phyloP scores from a whole-genome alignment of 2,329 filamentous ascomycete genomes.

The Fusarium begoniae region DNA sequence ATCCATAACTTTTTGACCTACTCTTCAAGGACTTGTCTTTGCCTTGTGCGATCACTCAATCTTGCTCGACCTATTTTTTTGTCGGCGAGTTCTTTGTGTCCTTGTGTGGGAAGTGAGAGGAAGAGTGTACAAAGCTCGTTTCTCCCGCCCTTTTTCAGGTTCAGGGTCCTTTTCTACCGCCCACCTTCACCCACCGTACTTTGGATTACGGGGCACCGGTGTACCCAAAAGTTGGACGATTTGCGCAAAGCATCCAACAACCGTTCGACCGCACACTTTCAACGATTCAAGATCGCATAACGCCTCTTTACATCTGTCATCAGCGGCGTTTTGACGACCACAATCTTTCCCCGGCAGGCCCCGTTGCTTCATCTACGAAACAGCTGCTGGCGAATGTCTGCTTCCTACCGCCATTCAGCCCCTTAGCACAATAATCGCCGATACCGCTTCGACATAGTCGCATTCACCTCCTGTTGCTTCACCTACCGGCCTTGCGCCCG shows the following conservation, averaged over 20 bases:
- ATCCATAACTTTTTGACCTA: conserved; percentile 37
- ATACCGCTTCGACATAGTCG: conserved; percentile 37
- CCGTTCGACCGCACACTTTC: conserved; percentile 14
- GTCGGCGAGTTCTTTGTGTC: conserved; percentile 31
- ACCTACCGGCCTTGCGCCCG: conserved; percentile 39
- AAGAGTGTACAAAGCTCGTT: conserved; percentile 24
- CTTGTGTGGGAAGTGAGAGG: conserved; percentile 20
- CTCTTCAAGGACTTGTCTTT: conserved; percentile 33
- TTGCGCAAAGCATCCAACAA: conserved; percentile 30
- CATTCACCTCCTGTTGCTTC: conserved; percentile 8
- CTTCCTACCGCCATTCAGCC: conserved; percentile 39
- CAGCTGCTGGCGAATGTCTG: conserved; percentile 43
- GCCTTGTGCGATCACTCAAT: conserved; percentile 27
- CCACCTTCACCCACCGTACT: conserved; percentile 10
- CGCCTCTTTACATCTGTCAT: conserved; percentile 12
- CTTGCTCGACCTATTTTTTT: conserved; percentile 38
- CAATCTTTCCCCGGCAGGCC: conserved; percentile 26
- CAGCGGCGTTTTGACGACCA: conserved; percentile 17
- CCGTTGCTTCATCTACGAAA: conserved; percentile 23
- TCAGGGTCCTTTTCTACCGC: conserved; percentile 27
- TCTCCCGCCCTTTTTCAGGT: conserved; percentile 13
- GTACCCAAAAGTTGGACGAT: conserved; percentile 31
- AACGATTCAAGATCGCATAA: conserved; percentile 22
- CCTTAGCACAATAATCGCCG: conserved; percentile 35
- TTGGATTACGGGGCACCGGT: conserved; percentile 34